phyloP scores from a whole-genome alignment of 345 rosid species.

The Syzygium aqueum region DNA sequence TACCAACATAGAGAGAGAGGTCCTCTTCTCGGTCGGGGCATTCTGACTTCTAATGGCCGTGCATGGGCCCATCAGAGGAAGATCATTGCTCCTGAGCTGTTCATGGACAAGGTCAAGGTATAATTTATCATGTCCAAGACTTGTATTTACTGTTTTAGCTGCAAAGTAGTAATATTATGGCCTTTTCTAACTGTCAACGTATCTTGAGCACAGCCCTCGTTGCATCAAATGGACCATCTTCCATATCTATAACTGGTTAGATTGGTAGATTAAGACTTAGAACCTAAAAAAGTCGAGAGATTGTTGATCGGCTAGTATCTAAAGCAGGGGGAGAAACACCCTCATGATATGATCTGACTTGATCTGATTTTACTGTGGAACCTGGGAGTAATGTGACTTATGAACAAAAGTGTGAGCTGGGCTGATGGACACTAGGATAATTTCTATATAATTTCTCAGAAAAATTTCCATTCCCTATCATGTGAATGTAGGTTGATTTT shows the following conservation, averaged over 20 bases:
- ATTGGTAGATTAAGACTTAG: not conserved
- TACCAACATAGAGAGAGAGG: constrained; percentile 7
- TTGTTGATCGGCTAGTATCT: not conserved
- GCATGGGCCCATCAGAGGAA: constrained; percentile 24
- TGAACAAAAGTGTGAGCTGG: not conserved
- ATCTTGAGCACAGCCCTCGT: not conserved
- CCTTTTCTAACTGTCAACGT: not conserved
- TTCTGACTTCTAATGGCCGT: constrained; percentile 10
- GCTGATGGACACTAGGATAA: not conserved
- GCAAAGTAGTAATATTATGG: not conserved
- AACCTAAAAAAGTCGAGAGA: not conserved
- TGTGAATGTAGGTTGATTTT: not conserved
- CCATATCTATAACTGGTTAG: not conserved
- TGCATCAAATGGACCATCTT: not conserved
- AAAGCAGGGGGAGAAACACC: not conserved
- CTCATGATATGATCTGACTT: not conserved
- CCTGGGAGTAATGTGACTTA: not conserved
- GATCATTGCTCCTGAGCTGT: constrained; percentile 17
- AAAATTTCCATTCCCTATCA: not conserved
- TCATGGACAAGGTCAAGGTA: constrained; percentile 17
- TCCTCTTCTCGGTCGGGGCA: constrained; percentile 18
- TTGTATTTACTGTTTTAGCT: not conserved
- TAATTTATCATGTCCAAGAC: not conserved
- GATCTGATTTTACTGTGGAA: not conserved
- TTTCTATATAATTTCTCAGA: not conserved